Conservation (phyloP, 306 rosid species). For the Sechiopsis laciniata region DNA sequence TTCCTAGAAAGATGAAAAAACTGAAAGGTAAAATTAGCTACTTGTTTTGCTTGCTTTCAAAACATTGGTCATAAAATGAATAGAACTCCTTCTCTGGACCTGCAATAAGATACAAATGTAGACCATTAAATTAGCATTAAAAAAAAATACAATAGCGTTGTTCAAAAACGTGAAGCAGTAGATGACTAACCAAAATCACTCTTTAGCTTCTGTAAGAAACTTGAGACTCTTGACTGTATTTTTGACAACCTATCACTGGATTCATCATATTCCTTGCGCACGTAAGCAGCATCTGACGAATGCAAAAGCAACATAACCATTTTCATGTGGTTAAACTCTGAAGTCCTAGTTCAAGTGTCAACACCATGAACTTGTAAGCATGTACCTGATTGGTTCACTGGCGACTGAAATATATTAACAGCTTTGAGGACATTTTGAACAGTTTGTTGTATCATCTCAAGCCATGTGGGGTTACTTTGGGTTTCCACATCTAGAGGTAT, state of each 20-base stretch:
- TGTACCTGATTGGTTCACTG: slow-evolving; percentile 84
- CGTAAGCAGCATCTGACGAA: slow-evolving; percentile 68
- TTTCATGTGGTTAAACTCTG: background rate
- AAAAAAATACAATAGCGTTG: too few species aligned
- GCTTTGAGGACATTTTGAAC: slow-evolving; percentile 54
- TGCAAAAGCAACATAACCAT: slow-evolving; percentile 29
- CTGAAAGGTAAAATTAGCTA: slow-evolving; percentile 31
- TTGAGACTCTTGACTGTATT: slow-evolving; percentile 77
- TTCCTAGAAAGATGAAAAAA: slow-evolving; percentile 16
- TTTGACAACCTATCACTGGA: slow-evolving; percentile 78
- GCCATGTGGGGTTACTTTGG: slow-evolving; percentile 70
- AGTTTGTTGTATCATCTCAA: slow-evolving; percentile 73
- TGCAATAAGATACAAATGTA: slow-evolving; percentile 31
- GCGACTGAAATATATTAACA: slow-evolving; percentile 79
- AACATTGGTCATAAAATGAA: slow-evolving; percentile 74
- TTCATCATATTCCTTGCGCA: slow-evolving; percentile 88
- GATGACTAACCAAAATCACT: slow-evolving; percentile 79
- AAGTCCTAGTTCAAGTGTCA: background rate
- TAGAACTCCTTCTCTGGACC: slow-evolving; percentile 91
- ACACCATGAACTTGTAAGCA: slow-evolving; percentile 6
- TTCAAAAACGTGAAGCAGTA: background rate
- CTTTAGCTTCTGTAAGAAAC: slow-evolving; percentile 70
- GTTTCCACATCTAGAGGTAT: slow-evolving; percentile 34
- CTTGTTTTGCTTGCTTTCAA: slow-evolving; percentile 93
- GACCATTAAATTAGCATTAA: too few species aligned